phyloP scores from a whole-genome alignment of 805 yeast genomes.

The Candida michaelii region DNA sequence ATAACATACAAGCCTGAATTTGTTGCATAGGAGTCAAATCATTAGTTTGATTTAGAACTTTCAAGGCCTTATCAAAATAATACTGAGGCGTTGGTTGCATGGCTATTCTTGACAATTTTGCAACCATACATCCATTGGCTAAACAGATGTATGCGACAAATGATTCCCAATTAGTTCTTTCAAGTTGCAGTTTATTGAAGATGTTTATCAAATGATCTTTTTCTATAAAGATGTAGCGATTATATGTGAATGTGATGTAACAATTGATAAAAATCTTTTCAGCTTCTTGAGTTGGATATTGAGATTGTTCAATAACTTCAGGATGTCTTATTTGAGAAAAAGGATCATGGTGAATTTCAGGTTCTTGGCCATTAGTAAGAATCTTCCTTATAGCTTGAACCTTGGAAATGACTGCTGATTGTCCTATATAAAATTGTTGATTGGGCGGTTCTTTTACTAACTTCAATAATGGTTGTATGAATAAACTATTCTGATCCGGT shows the following conservation, averaged over 20 bases:
- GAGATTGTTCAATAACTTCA: background rate
- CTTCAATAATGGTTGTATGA: conserved; percentile 10
- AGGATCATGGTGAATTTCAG: conserved; percentile 2
- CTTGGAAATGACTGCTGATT: conserved; percentile 22
- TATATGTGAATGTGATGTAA: conserved; percentile 10
- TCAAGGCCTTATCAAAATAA: conserved; percentile 11
- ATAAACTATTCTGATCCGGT: background rate
- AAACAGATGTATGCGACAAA: conserved; percentile 9
- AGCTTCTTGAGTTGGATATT: conserved; percentile 4
- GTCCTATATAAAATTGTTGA: conserved; percentile 20
- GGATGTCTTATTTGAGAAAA: background rate
- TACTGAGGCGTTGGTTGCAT: conserved; percentile 8
- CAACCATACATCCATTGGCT: conserved; percentile 12
- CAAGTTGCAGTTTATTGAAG: conserved; percentile 2
- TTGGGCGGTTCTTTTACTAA: conserved; percentile 10
- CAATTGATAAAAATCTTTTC: conserved; percentile 10
- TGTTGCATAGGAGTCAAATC: conserved; percentile 9
- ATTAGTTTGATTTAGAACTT: conserved; percentile 1
- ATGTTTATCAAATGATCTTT: conserved; percentile 7
- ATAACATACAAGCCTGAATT: conserved; percentile 12
- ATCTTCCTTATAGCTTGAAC: conserved; percentile 21
- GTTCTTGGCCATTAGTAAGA: conserved; percentile 12
- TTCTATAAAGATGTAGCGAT: conserved; percentile 13
- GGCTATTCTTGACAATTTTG: conserved; percentile 10
- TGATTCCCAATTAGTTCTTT: conserved; percentile 10